Percentiles rank a stretch among this genome's conserved stretches.
Evolutionary conservation across 306 rosid species (phyloP).

Genomic region (Vigna radiata): DNA sequence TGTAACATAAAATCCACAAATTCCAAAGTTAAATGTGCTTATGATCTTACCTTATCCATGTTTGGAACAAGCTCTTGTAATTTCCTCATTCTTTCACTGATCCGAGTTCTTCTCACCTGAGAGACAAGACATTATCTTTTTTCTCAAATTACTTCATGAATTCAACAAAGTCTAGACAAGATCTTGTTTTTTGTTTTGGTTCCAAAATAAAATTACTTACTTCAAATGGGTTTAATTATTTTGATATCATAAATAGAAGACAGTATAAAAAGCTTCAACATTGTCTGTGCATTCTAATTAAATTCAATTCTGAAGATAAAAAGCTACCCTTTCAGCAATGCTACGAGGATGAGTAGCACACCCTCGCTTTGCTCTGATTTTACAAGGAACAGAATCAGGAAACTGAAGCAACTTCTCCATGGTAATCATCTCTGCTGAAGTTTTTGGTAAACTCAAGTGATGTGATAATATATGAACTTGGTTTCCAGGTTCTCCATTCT

Average conservation of each 20-base stretch:
- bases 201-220: neutral
- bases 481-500: constrained; percentile 71
- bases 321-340: constrained; percentile 89
- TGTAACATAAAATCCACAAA: neutral
- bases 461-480: constrained; percentile 68
- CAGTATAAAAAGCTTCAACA: neutral
- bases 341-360: constrained; percentile 99
- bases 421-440: constrained; percentile 62
- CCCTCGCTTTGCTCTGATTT: constrained; percentile 93
- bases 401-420: constrained; percentile 80
- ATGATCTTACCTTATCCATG: constrained; percentile 85
- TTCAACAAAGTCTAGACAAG: neutral
- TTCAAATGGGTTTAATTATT: too few relatives aligned
- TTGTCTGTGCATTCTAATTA: neutral
- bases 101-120: constrained; percentile 91
- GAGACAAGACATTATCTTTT: constrained; percentile 14
- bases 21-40: neutral
- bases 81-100: constrained; percentile 95
- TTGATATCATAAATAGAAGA: too few relatives aligned
- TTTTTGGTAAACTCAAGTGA: constrained; percentile 84
- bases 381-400: constrained; percentile 92
- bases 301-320: neutral
- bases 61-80: constrained; percentile 95
- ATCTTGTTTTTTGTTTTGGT: neutral
- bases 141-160: neutral